A percentile compares a stretch with the other conserved stretches of the same genome.
Evolutionary conservation across 768 basidiomycete species (phyloP).

Genomic region (Collybiopsis luxurians): DNA sequence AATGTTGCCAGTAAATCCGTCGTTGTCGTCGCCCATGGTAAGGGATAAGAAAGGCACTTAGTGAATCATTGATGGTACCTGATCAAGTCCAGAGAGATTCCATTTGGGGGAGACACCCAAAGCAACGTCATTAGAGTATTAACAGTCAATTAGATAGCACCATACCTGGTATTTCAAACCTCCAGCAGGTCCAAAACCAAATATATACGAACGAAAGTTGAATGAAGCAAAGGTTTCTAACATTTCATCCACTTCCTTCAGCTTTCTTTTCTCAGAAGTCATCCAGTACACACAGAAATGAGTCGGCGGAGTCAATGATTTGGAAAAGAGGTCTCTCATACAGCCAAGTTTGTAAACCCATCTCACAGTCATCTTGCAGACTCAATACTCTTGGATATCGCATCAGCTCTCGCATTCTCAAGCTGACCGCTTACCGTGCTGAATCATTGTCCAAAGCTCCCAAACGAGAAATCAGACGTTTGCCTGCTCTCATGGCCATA

Average conservation of each 20-base stretch:
- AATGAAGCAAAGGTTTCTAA: constrained; percentile 86
- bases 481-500: constrained; percentile 90
- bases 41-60: too few relatives aligned
- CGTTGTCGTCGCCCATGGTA: too few relatives aligned
- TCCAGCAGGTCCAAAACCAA: constrained; percentile 48
- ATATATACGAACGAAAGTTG: constrained; percentile 86
- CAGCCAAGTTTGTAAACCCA: too few relatives aligned
- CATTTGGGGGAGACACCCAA: too few relatives aligned
- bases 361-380: too few relatives aligned
- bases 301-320: constrained; percentile 91
- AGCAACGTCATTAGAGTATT: too few relatives aligned
- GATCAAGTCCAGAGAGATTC: too few relatives aligned
- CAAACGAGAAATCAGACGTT: constrained; percentile 86
- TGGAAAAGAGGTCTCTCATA: constrained; percentile 96
- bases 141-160: too few relatives aligned
- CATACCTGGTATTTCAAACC: too few relatives aligned
- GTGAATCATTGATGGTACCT: too few relatives aligned
- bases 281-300: constrained; percentile 96
- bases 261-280: constrained; percentile 90
- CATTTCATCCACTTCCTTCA: constrained; percentile 79
- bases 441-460: constrained; percentile 84
- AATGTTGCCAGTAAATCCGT: too few relatives aligned
- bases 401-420: constrained; percentile 82
- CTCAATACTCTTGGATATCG: constrained; percentile 93
- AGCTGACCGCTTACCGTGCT: constrained; percentile 78